Evolutionary conservation across 345 rosid genomes (phyloP), one percentile per base, ranked within the genome.

Genomic region (Kandelia obovata): DNA sequence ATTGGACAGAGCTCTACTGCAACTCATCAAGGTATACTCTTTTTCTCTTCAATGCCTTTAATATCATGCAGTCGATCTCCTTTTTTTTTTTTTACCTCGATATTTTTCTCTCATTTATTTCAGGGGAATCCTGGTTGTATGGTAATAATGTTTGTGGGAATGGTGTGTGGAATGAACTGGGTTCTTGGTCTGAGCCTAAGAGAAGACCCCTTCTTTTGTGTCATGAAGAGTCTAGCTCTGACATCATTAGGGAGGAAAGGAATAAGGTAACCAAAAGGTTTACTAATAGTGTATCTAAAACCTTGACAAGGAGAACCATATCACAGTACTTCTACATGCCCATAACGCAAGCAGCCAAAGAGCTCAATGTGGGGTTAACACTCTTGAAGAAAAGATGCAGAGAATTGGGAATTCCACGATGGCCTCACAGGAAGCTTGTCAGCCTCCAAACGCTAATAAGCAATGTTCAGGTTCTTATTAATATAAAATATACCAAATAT

Each of bases 391-490:
- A 89, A 59, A 80, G 80, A 77, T 85, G 92, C 63, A 86, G 92
- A 62, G 90, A 85, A 26, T 64, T 89, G 66, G 88, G 90, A 17
- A 75, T 89, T 31, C 60, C 61, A 16, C 70, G 95, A 53, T 89
- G 90, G 95, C 95, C 95, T 10, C 90, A 88, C 39, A 76, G 96
- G 58, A 89, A 89, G 72, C 81, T 89, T 30, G 79, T 64, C 81
- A 86, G 91, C 66, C 74, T 89, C 60, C 80, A 75, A 27, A 73
- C 82, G 21, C 81, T 89, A 2, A 84, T 83, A 31, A 61, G 20
- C 15, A 87, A 82, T 43, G 64, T 89, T 17, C 77, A 79, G 89
- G 90, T 88, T 6, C 11, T 65, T 51, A 4, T 1, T 10, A 2
- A 3, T 39, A 43, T 3, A 5, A 2, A 7, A 37, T 5, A 7